These are phyloP conservation scores for Neurospora crassa DNA, from an alignment of 2,329 filamentous ascomycete species.

Conservation along the genomic window DNA sequence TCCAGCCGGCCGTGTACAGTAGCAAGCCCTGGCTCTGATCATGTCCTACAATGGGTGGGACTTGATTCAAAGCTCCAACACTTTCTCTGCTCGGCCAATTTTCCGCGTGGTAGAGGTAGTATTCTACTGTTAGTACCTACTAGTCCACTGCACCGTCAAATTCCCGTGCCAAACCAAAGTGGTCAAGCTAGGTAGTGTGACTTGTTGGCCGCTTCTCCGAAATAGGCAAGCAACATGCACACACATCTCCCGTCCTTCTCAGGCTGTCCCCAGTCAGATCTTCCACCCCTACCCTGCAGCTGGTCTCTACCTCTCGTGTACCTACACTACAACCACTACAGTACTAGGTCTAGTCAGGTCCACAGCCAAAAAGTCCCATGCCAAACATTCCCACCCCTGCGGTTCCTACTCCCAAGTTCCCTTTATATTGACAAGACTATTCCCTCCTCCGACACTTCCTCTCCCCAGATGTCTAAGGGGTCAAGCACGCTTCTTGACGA, in stretches of 20 bases:
- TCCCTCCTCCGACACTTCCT: conserved; percentile 5
- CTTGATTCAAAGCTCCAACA: not conserved
- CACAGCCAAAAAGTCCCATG: not conserved
- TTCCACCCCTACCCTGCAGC: conserved; percentile 1
- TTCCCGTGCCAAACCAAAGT: not conserved
- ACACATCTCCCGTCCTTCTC: not conserved
- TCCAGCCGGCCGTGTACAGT: not conserved
- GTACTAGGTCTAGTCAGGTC: not conserved
- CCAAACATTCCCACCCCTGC: conserved; percentile 7
- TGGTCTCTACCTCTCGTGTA: too few relatives aligned
- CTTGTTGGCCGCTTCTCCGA: not conserved
- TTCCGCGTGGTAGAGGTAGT: not conserved
- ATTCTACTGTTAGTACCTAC: too few relatives aligned
- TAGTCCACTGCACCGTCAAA: not conserved
- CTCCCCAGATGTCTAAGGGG: conserved; percentile 12
- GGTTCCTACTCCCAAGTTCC: conserved; percentile 1
- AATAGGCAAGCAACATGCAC: not conserved
- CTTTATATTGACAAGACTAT: conserved; percentile 14
- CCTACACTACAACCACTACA: too few relatives aligned
- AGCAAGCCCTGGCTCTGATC: not conserved
- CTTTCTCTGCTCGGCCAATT: not conserved
- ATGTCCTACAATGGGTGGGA: not conserved
- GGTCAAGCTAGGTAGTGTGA: not conserved
- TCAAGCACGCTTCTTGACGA: conserved; percentile 5
- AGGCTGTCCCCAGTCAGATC: not conserved